Evolutionary conservation across 176 grass and related monocot genomes (phyloP).

Genomic region (Carex kokanica): DNA sequence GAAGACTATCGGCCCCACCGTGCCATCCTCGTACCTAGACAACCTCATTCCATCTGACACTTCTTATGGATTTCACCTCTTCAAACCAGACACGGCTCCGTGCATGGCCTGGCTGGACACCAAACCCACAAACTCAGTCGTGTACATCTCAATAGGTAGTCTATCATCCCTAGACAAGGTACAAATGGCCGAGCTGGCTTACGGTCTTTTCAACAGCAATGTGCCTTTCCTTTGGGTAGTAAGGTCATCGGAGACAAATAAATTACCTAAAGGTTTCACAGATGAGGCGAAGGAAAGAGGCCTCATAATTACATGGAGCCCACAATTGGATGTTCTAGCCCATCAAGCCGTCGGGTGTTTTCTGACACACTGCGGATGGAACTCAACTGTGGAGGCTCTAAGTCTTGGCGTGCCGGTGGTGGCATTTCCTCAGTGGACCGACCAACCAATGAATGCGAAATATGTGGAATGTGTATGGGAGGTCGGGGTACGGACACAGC

Average conservation of each 20-base stretch:
- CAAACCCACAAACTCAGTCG: not conserved
- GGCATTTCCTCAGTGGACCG: constrained; percentile 6
- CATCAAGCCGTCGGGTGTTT: not conserved
- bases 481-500: constrained; percentile 4
- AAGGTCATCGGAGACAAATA: not conserved
- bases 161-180: not conserved
- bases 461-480: constrained; percentile 4
- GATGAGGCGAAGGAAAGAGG: not conserved
- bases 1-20: not conserved
- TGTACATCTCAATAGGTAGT: not conserved
- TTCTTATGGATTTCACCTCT: not conserved
- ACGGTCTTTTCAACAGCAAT: not conserved
- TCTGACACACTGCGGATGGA: not conserved
- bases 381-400: not conserved
- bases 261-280: not conserved
- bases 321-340: constrained; percentile 1
- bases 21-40: not conserved
- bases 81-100: not conserved
- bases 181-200: not conserved
- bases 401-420: not conserved
- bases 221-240: constrained; percentile 8
- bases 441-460: not conserved
- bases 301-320: not conserved
- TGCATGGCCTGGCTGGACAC: not conserved
- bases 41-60: not conserved